Evolutionary conservation across 208 protist species (phyloP).

Genomic region (Trypanosoma theileri): DNA sequence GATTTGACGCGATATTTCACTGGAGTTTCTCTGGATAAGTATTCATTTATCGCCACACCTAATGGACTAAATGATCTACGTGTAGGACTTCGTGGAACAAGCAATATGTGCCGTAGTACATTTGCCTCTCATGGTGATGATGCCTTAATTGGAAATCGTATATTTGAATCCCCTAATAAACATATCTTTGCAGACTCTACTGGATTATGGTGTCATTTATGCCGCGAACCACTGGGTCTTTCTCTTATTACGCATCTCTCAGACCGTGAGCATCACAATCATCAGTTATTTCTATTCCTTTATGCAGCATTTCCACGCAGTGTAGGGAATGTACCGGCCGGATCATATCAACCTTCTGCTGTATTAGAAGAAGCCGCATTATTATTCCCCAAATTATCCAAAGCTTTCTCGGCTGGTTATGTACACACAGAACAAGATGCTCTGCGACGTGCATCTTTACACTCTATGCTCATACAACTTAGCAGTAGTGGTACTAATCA

Average conservation of each 20-base stretch:
- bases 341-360: not conserved
- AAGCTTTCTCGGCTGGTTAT: not conserved
- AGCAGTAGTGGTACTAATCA: not conserved
- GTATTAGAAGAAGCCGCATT: not conserved
- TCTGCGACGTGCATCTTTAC: slow-evolving; percentile 2
- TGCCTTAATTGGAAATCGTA: not conserved
- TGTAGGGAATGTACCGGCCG: not conserved
- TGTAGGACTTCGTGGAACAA: slow-evolving; percentile 2
- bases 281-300: slow-evolving; percentile 5
- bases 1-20: not conserved
- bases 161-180: slow-evolving; percentile 15
- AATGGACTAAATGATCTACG: slow-evolving; percentile 3
- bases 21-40: not conserved
- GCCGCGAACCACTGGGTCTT: slow-evolving; percentile 7
- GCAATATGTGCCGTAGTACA: not conserved
- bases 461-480: slow-evolving; percentile 10
- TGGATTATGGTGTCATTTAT: slow-evolving; percentile 6
- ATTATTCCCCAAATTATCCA: not conserved
- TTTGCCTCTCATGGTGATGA: not conserved
- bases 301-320: not conserved
- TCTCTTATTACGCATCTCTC: not conserved
- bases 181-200: not conserved
- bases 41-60: not conserved
- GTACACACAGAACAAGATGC: slow-evolving; percentile 16
- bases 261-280: slow-evolving; percentile 7